Conservation (phyloP, 129 eudicot genomes). For the Flaveria linearis region DNA sequence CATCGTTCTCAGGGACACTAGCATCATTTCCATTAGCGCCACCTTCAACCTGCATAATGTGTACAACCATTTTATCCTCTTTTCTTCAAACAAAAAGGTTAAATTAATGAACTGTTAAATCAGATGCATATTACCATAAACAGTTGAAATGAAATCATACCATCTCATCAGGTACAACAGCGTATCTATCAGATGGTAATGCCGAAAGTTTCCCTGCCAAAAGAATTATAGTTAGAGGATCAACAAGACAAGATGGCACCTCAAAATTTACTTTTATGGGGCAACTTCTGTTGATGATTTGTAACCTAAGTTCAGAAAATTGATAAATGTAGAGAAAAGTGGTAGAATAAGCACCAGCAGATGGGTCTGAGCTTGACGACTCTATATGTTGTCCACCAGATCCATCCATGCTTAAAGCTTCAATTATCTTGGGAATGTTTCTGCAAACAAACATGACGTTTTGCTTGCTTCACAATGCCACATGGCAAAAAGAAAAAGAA, state of each 20-base stretch:
- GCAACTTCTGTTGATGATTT: background rate
- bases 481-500: background rate
- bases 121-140: background rate
- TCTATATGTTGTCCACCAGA: constrained; percentile 78
- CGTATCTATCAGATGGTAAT: constrained; percentile 80
- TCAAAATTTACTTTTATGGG: too few relatives aligned
- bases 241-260: background rate
- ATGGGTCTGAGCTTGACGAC: constrained; percentile 63
- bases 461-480: background rate
- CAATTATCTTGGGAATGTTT: constrained; percentile 74
- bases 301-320: background rate
- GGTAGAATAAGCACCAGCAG: constrained; percentile 47
- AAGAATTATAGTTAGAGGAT: background rate
- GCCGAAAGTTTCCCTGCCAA: constrained; percentile 66
- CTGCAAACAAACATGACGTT: constrained; percentile 36
- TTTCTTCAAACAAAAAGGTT: background rate
- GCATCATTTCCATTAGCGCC: constrained; percentile 57
- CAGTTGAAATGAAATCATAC: constrained; percentile 19
- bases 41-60: constrained; percentile 43
- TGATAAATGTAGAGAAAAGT: background rate
- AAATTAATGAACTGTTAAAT: background rate
- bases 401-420: constrained; percentile 85
- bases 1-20: constrained; percentile 72
- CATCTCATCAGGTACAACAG: constrained; percentile 84
- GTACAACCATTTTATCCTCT: background rate